Percentiles rank a stretch among this genome's conserved stretches.
These are phyloP conservation scores for Pueraria montana DNA, from an alignment of 306 rosid genomes.

Conservation along the genomic window DNA sequence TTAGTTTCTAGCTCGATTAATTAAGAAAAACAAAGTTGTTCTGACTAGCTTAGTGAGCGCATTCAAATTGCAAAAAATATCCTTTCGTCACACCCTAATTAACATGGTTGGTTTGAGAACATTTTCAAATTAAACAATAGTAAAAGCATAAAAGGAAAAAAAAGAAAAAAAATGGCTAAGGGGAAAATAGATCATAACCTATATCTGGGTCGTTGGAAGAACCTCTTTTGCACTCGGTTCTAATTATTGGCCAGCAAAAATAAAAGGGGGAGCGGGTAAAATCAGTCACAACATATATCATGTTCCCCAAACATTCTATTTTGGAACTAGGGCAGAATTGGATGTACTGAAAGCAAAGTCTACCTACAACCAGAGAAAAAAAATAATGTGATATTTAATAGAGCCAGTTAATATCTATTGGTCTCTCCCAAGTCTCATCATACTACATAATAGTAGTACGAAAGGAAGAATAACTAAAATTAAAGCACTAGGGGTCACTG, in stretches of 20 bases:
- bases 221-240: background rate
- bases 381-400: background rate
- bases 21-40: background rate
- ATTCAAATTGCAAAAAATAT: background rate
- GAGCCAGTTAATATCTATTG: background rate
- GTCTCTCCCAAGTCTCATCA: background rate
- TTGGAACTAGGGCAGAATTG: background rate
- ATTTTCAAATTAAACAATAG: background rate
- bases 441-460: background rate
- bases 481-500: background rate
- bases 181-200: background rate
- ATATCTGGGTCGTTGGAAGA: background rate
- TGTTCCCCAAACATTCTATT: slow-evolving; percentile 5
- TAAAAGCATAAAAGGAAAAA: background rate
- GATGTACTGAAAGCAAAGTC: slow-evolving; percentile 6
- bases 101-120: slow-evolving; percentile 29
- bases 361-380: background rate
- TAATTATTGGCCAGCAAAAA: background rate
- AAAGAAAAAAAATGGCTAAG: background rate
- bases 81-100: slow-evolving; percentile 21
- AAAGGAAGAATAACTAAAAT: background rate
- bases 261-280: background rate
- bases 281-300: slow-evolving; percentile 1
- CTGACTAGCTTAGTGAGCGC: background rate
- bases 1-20: background rate